Conservation (phyloP, 192 early-diverging fungal genomes). For the Bifiguratus adelaidae region DNA sequence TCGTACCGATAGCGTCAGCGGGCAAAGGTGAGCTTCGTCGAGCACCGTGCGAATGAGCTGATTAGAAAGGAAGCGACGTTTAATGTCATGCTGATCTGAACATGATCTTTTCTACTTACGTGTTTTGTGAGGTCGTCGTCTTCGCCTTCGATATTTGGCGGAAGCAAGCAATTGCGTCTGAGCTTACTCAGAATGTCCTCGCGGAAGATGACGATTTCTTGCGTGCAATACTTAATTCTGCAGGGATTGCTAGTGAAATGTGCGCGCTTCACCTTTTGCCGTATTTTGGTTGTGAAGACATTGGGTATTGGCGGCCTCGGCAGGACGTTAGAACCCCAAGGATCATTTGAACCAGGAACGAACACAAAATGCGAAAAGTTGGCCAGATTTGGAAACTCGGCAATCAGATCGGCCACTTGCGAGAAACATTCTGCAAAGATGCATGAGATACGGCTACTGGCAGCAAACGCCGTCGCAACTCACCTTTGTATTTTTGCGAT, state of each 20-base stretch:
- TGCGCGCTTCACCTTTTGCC: slow-evolving; percentile 40
- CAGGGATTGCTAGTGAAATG: slow-evolving; percentile 80
- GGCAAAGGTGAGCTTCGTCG: slow-evolving; percentile 77
- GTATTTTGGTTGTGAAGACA: slow-evolving; percentile 52
- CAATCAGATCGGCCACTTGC: slow-evolving; percentile 53
- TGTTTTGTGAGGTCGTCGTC: slow-evolving; percentile 7
- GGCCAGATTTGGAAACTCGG: slow-evolving; percentile 49
- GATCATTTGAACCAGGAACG: slow-evolving; percentile 83
- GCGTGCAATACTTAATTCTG: slow-evolving; percentile 81
- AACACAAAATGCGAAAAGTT: slow-evolving; percentile 69
- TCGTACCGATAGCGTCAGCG: slow-evolving; percentile 63
- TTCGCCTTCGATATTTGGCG: slow-evolving; percentile 6
- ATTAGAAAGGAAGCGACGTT: neutral
- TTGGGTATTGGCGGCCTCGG: slow-evolving; percentile 69
- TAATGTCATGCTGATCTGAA: neutral
- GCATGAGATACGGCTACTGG: neutral
- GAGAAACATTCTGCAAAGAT: slow-evolving; percentile 12
- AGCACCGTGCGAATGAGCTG: slow-evolving; percentile 74
- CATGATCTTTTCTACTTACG: slow-evolving; percentile 1
- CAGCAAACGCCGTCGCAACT: neutral
- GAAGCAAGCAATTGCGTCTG: slow-evolving; percentile 47
- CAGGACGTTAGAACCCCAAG: slow-evolving; percentile 58
- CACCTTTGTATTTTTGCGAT: slow-evolving; percentile 49
- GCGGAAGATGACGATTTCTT: slow-evolving; percentile 85
- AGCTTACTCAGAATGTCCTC: slow-evolving; percentile 74